These are phyloP conservation scores for Rosa persica DNA, from an alignment of 306 rosid genomes.

Conservation along the genomic window DNA sequence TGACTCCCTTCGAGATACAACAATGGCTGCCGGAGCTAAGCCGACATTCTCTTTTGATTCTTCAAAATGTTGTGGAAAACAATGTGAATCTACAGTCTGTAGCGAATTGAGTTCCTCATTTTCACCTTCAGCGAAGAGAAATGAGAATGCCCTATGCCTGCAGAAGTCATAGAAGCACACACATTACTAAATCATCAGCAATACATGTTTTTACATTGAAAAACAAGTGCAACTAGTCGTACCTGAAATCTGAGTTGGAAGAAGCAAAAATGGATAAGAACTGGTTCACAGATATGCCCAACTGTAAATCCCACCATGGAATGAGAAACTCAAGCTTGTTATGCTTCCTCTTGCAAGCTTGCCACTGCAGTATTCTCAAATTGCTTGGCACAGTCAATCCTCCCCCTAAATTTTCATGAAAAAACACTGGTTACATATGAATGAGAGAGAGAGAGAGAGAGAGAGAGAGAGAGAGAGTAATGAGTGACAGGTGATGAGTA, in stretches of 20 bases:
- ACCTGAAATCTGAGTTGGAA: conserved; percentile 90
- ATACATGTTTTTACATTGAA: not conserved
- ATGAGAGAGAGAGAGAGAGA: not conserved
- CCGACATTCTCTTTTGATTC: conserved; percentile 71
- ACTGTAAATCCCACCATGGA: conserved; percentile 99
- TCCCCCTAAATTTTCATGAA: conserved; percentile 62
- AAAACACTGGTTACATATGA: conserved; percentile 4
- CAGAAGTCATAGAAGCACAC: conserved; percentile 24
- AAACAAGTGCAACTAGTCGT: conserved; percentile 6
- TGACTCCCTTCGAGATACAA: conserved; percentile 62
- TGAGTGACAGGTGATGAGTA: not conserved
- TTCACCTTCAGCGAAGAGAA: conserved; percentile 79
- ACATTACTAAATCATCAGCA: conserved; percentile 15
- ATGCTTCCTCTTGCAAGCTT: conserved; percentile 73
- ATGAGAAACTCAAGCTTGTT: conserved; percentile 82
- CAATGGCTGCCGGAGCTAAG: conserved; percentile 90
- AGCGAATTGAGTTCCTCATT: conserved; percentile 81
- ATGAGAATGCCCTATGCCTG: conserved; percentile 93
- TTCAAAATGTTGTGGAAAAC: conserved; percentile 82
- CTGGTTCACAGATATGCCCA: conserved; percentile 90
- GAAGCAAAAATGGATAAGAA: conserved; percentile 87
- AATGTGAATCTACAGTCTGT: conserved; percentile 82
- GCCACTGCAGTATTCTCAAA: conserved; percentile 80
- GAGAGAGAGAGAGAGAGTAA: conserved; percentile 20
- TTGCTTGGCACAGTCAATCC: conserved; percentile 94